phyloP scores from a whole-genome alignment of 768 basidiomycete genomes.

The Dioszegia hungarica region DNA sequence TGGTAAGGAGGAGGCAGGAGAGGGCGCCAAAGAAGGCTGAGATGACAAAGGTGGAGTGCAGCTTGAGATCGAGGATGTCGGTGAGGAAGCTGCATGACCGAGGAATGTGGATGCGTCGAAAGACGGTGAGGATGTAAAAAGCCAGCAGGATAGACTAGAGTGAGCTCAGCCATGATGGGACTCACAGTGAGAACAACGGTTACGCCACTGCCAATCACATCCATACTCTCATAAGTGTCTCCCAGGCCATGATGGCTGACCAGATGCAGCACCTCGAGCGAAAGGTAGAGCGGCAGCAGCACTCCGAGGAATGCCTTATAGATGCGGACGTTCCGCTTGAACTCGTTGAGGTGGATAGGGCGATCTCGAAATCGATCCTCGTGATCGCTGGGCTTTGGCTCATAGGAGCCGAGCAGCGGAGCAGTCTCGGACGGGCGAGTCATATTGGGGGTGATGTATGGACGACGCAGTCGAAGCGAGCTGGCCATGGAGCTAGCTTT shows the following conservation, averaged over 20 bases:
- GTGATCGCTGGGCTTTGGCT: background rate
- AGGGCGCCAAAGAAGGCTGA: constrained; percentile 13
- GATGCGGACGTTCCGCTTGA: constrained; percentile 14
- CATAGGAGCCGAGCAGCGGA: background rate
- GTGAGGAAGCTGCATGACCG: background rate
- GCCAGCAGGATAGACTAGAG: background rate
- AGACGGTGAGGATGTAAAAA: background rate
- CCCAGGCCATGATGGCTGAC: background rate
- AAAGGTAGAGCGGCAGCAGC: constrained; percentile 6
- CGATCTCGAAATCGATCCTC: constrained; percentile 15
- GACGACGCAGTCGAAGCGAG: too few relatives aligned
- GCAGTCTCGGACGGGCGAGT: background rate
- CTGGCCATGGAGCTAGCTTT: too few relatives aligned
- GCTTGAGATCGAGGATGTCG: background rate
- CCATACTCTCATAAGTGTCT: background rate
- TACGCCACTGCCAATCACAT: background rate
- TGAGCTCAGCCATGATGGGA: background rate
- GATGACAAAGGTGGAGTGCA: constrained; percentile 22
- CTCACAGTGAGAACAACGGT: background rate
- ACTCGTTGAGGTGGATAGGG: constrained; percentile 17
- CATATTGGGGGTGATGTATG: too few relatives aligned
- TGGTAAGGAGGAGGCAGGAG: constrained; percentile 10
- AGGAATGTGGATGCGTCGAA: background rate
- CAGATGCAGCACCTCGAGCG: constrained; percentile 7
- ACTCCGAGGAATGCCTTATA: constrained; percentile 14